Base-by-base conservation (phyloP, 257 asterid genomes). In the Capsicum baccatum region DNA sequence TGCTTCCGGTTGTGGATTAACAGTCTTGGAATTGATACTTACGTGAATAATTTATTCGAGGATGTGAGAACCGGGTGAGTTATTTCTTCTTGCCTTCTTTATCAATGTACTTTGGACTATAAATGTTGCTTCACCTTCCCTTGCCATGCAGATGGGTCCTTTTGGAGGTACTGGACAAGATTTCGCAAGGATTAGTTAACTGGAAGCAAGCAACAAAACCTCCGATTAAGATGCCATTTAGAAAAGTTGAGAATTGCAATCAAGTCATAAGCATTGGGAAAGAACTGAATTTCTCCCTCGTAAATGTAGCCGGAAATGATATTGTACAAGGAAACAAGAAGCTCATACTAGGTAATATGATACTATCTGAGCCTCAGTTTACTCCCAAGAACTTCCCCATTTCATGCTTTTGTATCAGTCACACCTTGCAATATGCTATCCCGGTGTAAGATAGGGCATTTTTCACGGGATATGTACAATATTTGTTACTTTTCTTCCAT, bases 1-100 rank as follows among this genome's bases (percentile, higher is more conserved):
- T 96, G 99, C 90, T 96, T 96, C 85, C 92, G 99, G 67, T 90
- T 94, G 81, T 96, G 99, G 99, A 92, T 96, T n/a, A 96, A 94
- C 91, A 94, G 99, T 86, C 97, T 94, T 83, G 99, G 98, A 84
- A 83, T 89, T 16, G 97, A 93, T 35, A 86, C 94, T 13, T 89
- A 91, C 37, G 94, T 96, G 58, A 92, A 94, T 84, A 91, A 94
- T 84, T 54, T 94, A 78, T 96, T 96, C 85, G 99, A 96, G 92
- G 98, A 96, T 85, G 94, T 96, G 84, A 87, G 97, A 84, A 79
- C 86, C 19, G 98, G 98, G 98, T 94, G 84, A 86, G 90, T 55
- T 78, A 67, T 82, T 84, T 76, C 81, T 87, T 86, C 60, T 81
- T 85, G 81, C 64, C 81, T 86, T 87, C 64, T 83, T 85, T 83